Conservation (phyloP, 1,284 basidiomycete species). For the Cerioporus squamosus region DNA sequence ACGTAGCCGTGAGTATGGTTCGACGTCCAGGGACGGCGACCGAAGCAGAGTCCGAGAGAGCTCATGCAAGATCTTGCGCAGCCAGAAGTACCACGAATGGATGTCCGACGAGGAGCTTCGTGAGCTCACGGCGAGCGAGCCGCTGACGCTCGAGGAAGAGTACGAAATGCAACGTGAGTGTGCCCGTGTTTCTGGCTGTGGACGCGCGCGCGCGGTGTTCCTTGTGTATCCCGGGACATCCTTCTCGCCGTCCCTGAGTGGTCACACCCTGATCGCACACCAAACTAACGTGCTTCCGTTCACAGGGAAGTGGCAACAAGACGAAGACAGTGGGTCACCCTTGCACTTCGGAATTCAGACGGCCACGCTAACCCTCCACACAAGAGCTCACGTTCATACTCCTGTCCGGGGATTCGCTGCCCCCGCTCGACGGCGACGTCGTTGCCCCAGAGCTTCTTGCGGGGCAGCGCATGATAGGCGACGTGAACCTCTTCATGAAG, state of each 20-base stretch:
- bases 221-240: background rate
- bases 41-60: background rate
- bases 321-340: conserved; percentile 76
- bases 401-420: conserved; percentile 41
- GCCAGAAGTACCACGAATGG: conserved; percentile 88
- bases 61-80: background rate
- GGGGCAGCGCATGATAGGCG: conserved; percentile 82
- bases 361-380: background rate
- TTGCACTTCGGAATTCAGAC: conserved; percentile 10
- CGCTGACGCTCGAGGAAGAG: conserved; percentile 83
- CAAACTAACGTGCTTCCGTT: background rate
- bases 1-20: conserved; percentile 56
- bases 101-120: conserved; percentile 83
- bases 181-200: background rate
- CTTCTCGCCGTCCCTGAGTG: no score
- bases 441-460: conserved; percentile 40
- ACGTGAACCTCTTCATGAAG: conserved; percentile 91
- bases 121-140: conserved; percentile 86
- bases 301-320: conserved; percentile 83
- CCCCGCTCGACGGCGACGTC: conserved; percentile 32
- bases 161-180: conserved; percentile 87
- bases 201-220: background rate
- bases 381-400: conserved; percentile 94
- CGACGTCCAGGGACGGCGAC: background rate
- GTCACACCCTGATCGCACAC: no score